phyloP scores from a whole-genome alignment of 176 grass and related monocot genomes.

The Oryza officinalis region DNA sequence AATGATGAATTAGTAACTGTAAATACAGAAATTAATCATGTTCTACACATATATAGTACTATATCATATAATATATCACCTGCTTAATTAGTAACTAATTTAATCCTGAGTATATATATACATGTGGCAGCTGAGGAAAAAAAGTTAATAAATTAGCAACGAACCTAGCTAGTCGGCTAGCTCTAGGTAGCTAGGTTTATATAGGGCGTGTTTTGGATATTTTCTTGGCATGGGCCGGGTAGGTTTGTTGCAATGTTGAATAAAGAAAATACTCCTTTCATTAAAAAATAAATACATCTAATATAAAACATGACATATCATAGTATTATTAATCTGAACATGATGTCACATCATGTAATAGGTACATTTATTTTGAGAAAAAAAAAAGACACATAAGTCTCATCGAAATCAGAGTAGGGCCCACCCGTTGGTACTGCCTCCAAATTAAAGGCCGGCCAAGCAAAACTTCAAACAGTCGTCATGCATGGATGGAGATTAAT shows the following conservation, averaged over 20 bases:
- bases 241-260: not conserved
- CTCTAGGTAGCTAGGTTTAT: too few relatives aligned
- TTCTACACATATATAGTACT: too few relatives aligned
- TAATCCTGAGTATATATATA: not conserved
- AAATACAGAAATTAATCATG: not conserved
- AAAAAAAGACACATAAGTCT: not conserved
- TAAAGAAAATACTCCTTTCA: not conserved
- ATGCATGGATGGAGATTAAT: not conserved
- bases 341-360: too few relatives aligned
- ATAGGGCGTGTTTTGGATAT: not conserved
- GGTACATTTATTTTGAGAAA: too few relatives aligned
- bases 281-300: too few relatives aligned
- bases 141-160: not conserved
- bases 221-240: not conserved
- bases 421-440: not conserved
- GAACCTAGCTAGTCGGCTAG: too few relatives aligned
- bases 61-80: not conserved
- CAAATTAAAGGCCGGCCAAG: constrained; percentile 8
- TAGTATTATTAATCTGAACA: too few relatives aligned
- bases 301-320: too few relatives aligned
- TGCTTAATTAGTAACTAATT: not conserved
- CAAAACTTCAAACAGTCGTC: constrained; percentile 24
- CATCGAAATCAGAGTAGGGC: not conserved
- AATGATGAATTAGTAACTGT: not conserved
- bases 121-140: not conserved